phyloP scores from a whole-genome alignment of 345 rosid species.

The Heritiera fomes region DNA sequence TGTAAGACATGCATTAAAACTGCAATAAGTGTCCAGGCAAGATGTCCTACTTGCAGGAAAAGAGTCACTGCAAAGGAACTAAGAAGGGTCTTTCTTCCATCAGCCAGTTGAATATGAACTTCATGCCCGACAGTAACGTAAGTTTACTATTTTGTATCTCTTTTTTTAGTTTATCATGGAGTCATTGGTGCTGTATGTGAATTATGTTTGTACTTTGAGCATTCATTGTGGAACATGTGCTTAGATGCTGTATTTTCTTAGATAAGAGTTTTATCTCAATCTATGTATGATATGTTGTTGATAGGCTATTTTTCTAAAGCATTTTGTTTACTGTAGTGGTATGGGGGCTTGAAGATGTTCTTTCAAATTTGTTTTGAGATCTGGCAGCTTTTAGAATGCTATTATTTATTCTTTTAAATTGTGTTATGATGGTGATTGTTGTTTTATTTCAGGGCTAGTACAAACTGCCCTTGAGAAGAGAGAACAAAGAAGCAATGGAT shows the following conservation, averaged over 20 bases:
- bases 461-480: conserved; percentile 11
- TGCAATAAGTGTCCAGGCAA: conserved; percentile 56
- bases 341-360: background rate
- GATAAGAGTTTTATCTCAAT: background rate
- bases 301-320: background rate
- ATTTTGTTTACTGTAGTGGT: background rate
- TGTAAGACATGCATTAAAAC: conserved; percentile 69
- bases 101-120: conserved; percentile 45
- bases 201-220: background rate
- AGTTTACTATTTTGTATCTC: conserved; percentile 13
- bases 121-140: conserved; percentile 27
- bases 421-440: background rate
- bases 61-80: conserved; percentile 57
- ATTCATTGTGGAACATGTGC: background rate
- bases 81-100: conserved; percentile 87
- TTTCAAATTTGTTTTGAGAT: background rate
- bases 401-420: conserved; percentile 9
- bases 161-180: background rate
- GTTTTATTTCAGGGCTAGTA: conserved; percentile 20
- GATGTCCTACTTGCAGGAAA: conserved; percentile 95
- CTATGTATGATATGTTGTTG: background rate
- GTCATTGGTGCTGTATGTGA: background rate
- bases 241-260: background rate
- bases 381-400: background rate
- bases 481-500: background rate